Evolutionary conservation across 768 basidiomycete species (phyloP), one percentile per base, ranked within the genome.

Genomic region (Cantharellus cinnabarinus): DNA sequence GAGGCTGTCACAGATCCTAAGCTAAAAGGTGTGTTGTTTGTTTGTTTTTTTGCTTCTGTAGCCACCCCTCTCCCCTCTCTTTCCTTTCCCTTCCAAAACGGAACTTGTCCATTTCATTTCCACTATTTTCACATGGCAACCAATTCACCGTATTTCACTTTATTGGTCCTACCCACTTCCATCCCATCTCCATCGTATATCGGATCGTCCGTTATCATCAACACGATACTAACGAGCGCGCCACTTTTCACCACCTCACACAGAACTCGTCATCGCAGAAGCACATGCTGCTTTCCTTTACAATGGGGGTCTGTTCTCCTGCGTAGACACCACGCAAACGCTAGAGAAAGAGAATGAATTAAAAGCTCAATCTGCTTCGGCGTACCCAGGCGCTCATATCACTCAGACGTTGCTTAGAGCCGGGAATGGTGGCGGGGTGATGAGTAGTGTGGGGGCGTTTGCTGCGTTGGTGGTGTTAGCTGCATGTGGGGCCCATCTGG

Each of bases 1-100:
- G 69, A 67, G 54, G 78, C 74, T 20, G 77, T 71, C 20, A 74
- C 74, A 7, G 70, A 69, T 55, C 65, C 72, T 41, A 61, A 65
- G 37, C 66, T 71, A 35, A 79, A 78, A 71, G 70, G 77, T 76
- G 60, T 53, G 50, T 57, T 10, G 10, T 37, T 37, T 37, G 14
- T 10, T 54, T 10, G 52, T 37, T 37, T 54, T 7, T 54, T 54
- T 37, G 44, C 29, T 48, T 48, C 10, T 10, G 10, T 48, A 10
- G 44, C 44, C 10, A 10, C 44, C 29, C 29, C 29, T 48, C 10
- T 10, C 29, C 10, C 10, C 0, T 29, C 10, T 10, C 10, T 48
- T 48, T 48, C 44, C 44, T 48, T 29, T 29, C 20, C 20, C 20
- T 29, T 29, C 20, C 20, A 29, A 29, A 29, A 29, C 20, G 44